Evolutionary conservation across 2,329 filamentous ascomycete species (phyloP), one percentile per base, ranked within the genome.

Genomic region (Trichothecium roseum): DNA sequence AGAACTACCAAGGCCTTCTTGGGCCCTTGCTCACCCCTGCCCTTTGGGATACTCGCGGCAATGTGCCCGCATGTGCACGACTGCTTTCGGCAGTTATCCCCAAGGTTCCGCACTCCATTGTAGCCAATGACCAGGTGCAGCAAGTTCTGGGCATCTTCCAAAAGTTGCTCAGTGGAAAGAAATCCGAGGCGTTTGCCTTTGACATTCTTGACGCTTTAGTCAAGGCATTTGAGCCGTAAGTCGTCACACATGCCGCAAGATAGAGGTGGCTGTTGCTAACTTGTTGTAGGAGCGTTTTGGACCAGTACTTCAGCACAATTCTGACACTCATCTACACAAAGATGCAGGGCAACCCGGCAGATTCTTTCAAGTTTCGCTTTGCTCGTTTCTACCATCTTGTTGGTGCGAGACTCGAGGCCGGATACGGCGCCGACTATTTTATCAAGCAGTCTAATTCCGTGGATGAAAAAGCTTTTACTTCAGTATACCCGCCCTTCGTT

Each of bases 91-190:
- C 86, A 13, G 82, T 96, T 46, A 81, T 96, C 45, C 79, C 84
- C 13, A 81, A 84, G 45, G 83, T 81, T 18, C 72, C 80, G 4
- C 66, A 78, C 38, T 71, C 77, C 30, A 87, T 98, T 46, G 64
- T 84, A 14, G 71, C 76, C 17, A 79, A 83, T 50, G 83, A 88
- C 47, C 86, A 95, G 56, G 59, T 95, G 28, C 85, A 93, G 53
- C 78, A 84, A 4, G 78, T 96, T 33, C 70, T 98, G n/a, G 85
- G 87, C 38, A 91, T 98, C 43, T 98, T 96, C 69, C 89, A 96
- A 56, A 88, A 85, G 50, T 72, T 98, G 9, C 68, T 95, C 29
- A 71, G 73, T 3, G 78, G 74, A 45, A 94, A 91, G 61, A 79
- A 81, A 41, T 88, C 88, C 33, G 91, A 98, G 54, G 68, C 75